Conservation (phyloP, 768 basidiomycete species). For the Hydnum rufescens region DNA sequence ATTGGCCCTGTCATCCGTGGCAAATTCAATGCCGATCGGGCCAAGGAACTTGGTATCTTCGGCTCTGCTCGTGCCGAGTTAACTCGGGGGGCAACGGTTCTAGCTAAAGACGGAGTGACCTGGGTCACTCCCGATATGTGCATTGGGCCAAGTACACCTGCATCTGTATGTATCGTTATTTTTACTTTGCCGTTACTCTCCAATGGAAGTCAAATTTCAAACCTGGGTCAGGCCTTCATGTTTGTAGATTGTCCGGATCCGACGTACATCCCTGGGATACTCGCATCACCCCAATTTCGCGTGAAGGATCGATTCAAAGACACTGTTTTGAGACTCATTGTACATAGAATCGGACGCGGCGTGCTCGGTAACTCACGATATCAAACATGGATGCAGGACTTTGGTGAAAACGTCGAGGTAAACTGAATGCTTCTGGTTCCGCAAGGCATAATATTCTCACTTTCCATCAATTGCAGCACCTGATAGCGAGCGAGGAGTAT, state of each 20-base stretch:
- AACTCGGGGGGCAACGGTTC: neutral
- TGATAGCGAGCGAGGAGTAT: slow-evolving; percentile 47
- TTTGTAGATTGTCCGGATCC: slow-evolving; percentile 53
- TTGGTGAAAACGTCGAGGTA: slow-evolving; percentile 42
- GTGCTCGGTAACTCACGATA: slow-evolving; percentile 57
- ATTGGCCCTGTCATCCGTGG: slow-evolving; percentile 29
- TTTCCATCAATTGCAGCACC: too few species aligned
- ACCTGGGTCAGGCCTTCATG: slow-evolving; percentile 31
- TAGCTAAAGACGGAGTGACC: slow-evolving; percentile 22
- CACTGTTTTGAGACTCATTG: slow-evolving; percentile 29
- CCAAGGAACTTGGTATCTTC: slow-evolving; percentile 37
- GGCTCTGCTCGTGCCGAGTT: slow-evolving; percentile 10
- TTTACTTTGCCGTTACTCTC: slow-evolving; percentile 1
- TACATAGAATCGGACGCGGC: slow-evolving; percentile 50
- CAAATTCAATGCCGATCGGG: slow-evolving; percentile 54
- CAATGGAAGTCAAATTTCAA: slow-evolving; percentile 1
- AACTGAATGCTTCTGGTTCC: too few species aligned
- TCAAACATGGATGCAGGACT: slow-evolving; percentile 47
- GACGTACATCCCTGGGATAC: slow-evolving; percentile 28
- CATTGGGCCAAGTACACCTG: slow-evolving; percentile 10
- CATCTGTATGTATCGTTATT: slow-evolving; percentile 21
- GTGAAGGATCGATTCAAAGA: slow-evolving; percentile 27
- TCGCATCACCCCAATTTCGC: slow-evolving; percentile 14
- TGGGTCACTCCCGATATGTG: slow-evolving; percentile 14
- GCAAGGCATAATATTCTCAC: too few species aligned